A percentile compares a stretch with the other conserved stretches of the same genome.
phyloP scores from a whole-genome alignment of 495 filamentous ascomycete genomes.

The Hyaloscypha finlandica region DNA sequence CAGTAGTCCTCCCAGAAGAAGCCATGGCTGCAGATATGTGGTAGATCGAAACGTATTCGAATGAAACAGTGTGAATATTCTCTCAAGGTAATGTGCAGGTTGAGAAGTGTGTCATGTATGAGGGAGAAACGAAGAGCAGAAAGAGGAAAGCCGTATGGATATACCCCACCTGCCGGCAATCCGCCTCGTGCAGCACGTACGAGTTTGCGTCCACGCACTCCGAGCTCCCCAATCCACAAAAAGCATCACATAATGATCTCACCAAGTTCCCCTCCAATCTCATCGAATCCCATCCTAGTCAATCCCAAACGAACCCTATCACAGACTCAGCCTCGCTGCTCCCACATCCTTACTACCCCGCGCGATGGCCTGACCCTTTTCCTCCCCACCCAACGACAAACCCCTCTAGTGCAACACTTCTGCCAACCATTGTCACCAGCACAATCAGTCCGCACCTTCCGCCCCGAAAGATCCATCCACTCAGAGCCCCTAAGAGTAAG shows the following conservation, averaged over 20 bases:
- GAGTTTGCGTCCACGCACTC: background rate
- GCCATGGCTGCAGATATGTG: constrained; percentile 1
- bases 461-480: background rate
- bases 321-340: background rate
- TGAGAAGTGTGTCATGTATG: background rate
- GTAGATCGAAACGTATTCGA: background rate
- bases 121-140: background rate
- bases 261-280: background rate
- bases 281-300: background rate
- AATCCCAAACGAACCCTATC: background rate
- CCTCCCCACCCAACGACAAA: background rate
- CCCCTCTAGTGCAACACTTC: background rate
- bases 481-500: background rate
- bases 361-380: background rate
- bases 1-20: constrained; percentile 7
- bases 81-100: background rate
- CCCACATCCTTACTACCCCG: background rate
- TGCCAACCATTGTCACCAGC: background rate
- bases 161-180: background rate
- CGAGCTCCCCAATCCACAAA: constrained; percentile 10
- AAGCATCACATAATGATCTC: constrained; percentile 13
- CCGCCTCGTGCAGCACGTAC: background rate
- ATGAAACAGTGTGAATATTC: background rate
- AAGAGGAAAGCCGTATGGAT: background rate
- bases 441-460: background rate